Conservation (phyloP, 1,284 basidiomycete species). For the Volvariella volvacea region DNA sequence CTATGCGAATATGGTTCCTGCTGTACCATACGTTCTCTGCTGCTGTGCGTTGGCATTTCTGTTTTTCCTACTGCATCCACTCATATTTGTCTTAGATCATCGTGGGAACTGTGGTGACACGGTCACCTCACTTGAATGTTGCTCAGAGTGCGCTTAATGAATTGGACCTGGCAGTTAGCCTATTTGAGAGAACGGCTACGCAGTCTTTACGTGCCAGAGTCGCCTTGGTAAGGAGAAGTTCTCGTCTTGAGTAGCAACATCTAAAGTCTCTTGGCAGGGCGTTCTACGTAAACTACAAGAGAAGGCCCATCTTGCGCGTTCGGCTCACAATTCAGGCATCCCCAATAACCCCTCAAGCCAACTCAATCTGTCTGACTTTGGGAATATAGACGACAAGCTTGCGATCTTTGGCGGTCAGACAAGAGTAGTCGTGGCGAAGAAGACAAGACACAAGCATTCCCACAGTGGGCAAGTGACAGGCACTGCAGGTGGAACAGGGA, state of each 20-base stretch:
- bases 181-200: conserved; percentile 33
- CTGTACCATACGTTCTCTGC: conserved; percentile 41
- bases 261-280: conserved; percentile 18
- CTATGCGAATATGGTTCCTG: conserved; percentile 38
- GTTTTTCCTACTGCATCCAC: neutral
- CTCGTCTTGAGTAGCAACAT: neutral
- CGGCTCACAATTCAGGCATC: conserved; percentile 14
- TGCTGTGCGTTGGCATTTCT: conserved; percentile 24
- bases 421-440: conserved; percentile 22
- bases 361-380: conserved; percentile 10
- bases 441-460: conserved; percentile 14
- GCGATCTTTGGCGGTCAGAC: conserved; percentile 50
- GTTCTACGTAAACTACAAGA: conserved; percentile 34
- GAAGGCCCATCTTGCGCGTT: conserved; percentile 27
- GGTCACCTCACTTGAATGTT: conserved; percentile 35
- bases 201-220: conserved; percentile 33
- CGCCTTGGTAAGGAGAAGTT: conserved; percentile 27
- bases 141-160: conserved; percentile 35
- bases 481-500: too few relatives aligned
- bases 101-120: conserved; percentile 39
- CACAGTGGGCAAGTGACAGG: conserved; percentile 1
- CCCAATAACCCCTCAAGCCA: conserved; percentile 7
- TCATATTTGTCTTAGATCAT: conserved; percentile 26
- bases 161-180: conserved; percentile 30
- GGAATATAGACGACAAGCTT: conserved; percentile 41